These are phyloP conservation scores for Sclerotinia minor DNA, from an alignment of 2,329 filamentous ascomycete species.

Conservation along the genomic window DNA sequence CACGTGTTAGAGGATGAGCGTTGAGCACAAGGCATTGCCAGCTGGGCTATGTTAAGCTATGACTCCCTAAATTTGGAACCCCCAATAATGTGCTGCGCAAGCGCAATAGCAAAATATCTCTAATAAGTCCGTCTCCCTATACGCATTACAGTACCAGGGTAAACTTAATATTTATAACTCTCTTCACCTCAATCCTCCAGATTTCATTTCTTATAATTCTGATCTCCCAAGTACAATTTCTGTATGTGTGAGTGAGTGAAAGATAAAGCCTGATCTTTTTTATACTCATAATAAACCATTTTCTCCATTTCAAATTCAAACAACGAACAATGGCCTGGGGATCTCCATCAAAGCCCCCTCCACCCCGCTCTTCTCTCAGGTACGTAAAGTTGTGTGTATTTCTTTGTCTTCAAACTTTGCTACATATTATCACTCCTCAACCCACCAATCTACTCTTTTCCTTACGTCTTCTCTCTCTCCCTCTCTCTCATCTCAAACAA, in stretches of 20 bases:
- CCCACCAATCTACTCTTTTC: neutral
- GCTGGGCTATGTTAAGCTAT: neutral
- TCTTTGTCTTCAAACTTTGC: constrained; percentile 11
- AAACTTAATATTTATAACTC: constrained; percentile 3
- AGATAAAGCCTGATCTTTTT: neutral
- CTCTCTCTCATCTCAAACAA: neutral
- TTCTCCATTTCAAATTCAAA: constrained; percentile 4
- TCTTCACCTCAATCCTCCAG: neutral
- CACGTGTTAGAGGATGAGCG: constrained; percentile 8
- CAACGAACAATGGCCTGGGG: constrained; percentile 42
- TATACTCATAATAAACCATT: constrained; percentile 3
- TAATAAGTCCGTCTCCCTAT: no score
- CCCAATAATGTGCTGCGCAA: neutral
- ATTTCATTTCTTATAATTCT: no score
- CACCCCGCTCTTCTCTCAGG: constrained; percentile 41
- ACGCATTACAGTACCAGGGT: no score
- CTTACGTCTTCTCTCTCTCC: neutral
- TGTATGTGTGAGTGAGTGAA: neutral
- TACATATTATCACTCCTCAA: neutral
- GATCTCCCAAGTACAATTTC: neutral
- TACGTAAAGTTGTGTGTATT: constrained; percentile 27
- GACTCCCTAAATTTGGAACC: neutral
- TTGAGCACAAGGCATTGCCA: no score
- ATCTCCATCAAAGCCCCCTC: constrained; percentile 36
- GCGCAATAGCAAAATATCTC: no score